Evolutionary conservation across 495 filamentous ascomycete genomes (phyloP), one percentile per base, ranked within the genome.

Genomic region (Penicillium subrubescens): DNA sequence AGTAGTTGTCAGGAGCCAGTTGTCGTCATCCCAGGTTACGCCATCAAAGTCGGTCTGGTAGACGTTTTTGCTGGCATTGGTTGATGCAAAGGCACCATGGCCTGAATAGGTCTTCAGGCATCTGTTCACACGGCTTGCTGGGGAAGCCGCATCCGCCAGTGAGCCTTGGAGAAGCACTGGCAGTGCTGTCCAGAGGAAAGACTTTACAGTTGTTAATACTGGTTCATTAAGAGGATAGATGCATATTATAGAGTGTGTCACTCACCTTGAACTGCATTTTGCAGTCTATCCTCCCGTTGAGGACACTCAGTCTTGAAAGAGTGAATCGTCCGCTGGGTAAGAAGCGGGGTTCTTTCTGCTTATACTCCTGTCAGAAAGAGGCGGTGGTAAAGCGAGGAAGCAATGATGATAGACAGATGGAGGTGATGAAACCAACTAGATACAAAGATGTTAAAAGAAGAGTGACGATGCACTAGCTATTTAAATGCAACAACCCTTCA

Each of bases 1-100:
- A 10, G 79, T 84, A 3, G 86, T 88, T 0, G 76, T 81, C 8
- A 91, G 75, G 5, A 77, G 69, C 89, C 89, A 91, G 51, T 86
- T 81, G 39, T 81, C 81, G 46, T 89, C 81, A 62, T 91, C 85
- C 89, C 88, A 92, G 7, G 79, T 84, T 17, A 86, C 82, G 3
- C 79, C 80, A 10, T 75, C 64, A 55, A 86, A 86, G 25, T 77
- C 75, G 2, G 82, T 84, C 46, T 77, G 56, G 60, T 86, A 84
- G 21, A 77, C 68, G 51, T 77, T 75, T 21, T 52, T 67, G 48
- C 69, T 74, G n/a, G 41, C 60, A 46, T 71, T 69, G 12, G 34
- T 31, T 5, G 43, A 6, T 33, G 33, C 31, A 8, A 33, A 56
- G 4, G 44, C 25, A 41, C 57, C 53, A 27, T 64, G 8, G 10